phyloP scores from a whole-genome alignment of 352 stramenopile genomes.

The Aphanomyces cochlioides region DNA sequence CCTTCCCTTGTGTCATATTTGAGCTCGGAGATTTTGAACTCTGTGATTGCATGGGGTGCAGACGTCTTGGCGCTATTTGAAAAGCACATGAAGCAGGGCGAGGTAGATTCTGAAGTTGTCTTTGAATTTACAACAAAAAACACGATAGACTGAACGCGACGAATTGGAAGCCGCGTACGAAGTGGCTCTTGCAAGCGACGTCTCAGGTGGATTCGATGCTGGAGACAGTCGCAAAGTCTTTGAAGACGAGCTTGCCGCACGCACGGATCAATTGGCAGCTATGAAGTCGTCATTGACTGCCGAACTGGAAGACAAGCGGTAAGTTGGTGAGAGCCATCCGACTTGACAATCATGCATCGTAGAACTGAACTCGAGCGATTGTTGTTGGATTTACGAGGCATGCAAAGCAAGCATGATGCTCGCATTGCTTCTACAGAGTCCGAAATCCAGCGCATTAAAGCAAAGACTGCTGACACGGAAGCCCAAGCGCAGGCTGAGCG shows the following conservation, averaged over 20 bases:
- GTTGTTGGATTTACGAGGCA: conserved; percentile 37
- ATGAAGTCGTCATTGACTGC: conserved; percentile 42
- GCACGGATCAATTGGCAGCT: conserved; percentile 53
- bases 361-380: conserved; percentile 6
- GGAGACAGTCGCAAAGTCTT: conserved; percentile 49
- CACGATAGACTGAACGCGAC: conserved; percentile 35
- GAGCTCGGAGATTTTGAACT: conserved; percentile 38
- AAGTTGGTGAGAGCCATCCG: neutral
- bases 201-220: conserved; percentile 33
- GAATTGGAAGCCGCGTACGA: conserved; percentile 37
- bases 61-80: conserved; percentile 53
- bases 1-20: conserved; percentile 34
- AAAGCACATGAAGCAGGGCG: conserved; percentile 36
- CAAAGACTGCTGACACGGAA: conserved; percentile 45
- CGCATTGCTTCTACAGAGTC: conserved; percentile 50
- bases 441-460: conserved; percentile 54
- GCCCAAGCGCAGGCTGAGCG: conserved; percentile 38
- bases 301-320: conserved; percentile 44
- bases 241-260: conserved; percentile 43
- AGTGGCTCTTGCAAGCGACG: conserved; percentile 34
- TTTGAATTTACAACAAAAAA: neutral
- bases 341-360: too few species aligned
- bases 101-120: neutral
- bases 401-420: conserved; percentile 50
- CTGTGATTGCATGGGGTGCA: conserved; percentile 43